Percentiles rank a stretch among this genome's conserved stretches.
These are phyloP conservation scores for Inonotus obliquus DNA, from an alignment of 1,284 basidiomycete species.

Conservation along the genomic window DNA sequence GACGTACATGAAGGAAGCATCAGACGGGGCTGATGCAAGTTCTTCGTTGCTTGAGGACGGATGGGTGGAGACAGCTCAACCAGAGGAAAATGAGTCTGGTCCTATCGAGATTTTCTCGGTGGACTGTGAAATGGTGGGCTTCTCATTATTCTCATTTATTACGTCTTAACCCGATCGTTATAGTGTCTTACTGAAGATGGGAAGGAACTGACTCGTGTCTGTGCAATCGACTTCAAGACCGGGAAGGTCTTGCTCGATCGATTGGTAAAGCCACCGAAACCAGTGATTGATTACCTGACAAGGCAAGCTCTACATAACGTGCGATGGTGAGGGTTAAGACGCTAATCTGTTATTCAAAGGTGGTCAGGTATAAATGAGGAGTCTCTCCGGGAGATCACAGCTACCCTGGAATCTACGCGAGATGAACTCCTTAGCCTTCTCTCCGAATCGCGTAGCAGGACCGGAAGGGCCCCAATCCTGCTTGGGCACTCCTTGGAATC, in stretches of 20 bases:
- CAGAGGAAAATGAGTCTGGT: constrained; percentile 32
- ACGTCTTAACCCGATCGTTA: not conserved
- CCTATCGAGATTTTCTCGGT: constrained; percentile 53
- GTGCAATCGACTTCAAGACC: constrained; percentile 71
- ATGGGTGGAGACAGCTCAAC: constrained; percentile 73
- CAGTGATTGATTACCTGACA: constrained; percentile 85
- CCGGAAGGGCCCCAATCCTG: constrained; percentile 72
- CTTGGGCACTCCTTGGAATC: constrained; percentile 94
- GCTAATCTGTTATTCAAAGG: constrained; percentile 33
- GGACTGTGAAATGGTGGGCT: constrained; percentile 90
- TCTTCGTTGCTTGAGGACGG: constrained; percentile 26
- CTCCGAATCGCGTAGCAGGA: constrained; percentile 40
- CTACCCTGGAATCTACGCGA: constrained; percentile 76
- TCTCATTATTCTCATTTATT: not conserved
- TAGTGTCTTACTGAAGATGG: constrained; percentile 85
- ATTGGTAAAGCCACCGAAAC: constrained; percentile 79
- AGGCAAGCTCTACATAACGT: constrained; percentile 39
- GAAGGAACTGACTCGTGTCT: constrained; percentile 82
- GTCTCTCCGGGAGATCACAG: constrained; percentile 61
- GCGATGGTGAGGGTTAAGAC: constrained; percentile 2
- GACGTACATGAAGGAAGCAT: constrained; percentile 69
- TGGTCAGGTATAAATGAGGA: constrained; percentile 89
- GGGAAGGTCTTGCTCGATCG: constrained; percentile 77
- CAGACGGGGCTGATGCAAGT: constrained; percentile 42
- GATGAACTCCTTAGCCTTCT: constrained; percentile 54